A percentile compares a stretch with the other conserved stretches of the same genome.
Evolutionary conservation across 192 early-diverging fungal species (phyloP).

Genomic region (Chytriomyces sp.): DNA sequence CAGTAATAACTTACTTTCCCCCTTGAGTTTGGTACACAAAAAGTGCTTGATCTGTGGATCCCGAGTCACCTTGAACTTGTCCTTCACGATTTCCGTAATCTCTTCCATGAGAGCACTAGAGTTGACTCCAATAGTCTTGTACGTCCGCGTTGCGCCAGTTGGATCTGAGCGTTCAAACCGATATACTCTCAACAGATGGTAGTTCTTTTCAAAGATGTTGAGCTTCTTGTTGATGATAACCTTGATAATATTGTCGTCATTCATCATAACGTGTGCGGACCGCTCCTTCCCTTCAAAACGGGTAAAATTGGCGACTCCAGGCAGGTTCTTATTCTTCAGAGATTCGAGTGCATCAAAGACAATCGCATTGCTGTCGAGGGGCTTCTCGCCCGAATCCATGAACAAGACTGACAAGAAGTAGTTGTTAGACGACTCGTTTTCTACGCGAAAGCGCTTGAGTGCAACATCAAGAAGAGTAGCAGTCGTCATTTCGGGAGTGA

Average conservation of each 20-base stretch:
- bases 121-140: slow-evolving; percentile 52
- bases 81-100: slow-evolving; percentile 42
- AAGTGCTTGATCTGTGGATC: slow-evolving; percentile 22
- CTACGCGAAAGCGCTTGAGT: slow-evolving; percentile 45
- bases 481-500: slow-evolving; percentile 44
- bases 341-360: slow-evolving; percentile 42
- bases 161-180: slow-evolving; percentile 34
- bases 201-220: slow-evolving; percentile 52
- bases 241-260: slow-evolving; percentile 57
- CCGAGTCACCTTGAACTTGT: slow-evolving; percentile 47
- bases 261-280: slow-evolving; percentile 33
- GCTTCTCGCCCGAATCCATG: slow-evolving; percentile 47
- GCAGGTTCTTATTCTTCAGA: slow-evolving; percentile 42
- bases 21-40: slow-evolving; percentile 38
- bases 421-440: slow-evolving; percentile 31
- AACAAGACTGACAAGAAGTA: slow-evolving; percentile 50
- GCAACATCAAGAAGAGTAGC: slow-evolving; percentile 38
- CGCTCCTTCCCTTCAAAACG: slow-evolving; percentile 13
- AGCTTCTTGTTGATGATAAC: slow-evolving; percentile 57
- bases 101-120: slow-evolving; percentile 37
- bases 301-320: slow-evolving; percentile 38
- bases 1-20: slow-evolving; percentile 30
- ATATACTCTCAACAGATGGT: slow-evolving; percentile 44
- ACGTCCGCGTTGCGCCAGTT: slow-evolving; percentile 40
- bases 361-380: slow-evolving; percentile 34